A percentile compares a stretch with the other conserved stretches of the same genome.
Conservation (phyloP, 345 rosid genomes). For the Noccaea caerulescens region DNA sequence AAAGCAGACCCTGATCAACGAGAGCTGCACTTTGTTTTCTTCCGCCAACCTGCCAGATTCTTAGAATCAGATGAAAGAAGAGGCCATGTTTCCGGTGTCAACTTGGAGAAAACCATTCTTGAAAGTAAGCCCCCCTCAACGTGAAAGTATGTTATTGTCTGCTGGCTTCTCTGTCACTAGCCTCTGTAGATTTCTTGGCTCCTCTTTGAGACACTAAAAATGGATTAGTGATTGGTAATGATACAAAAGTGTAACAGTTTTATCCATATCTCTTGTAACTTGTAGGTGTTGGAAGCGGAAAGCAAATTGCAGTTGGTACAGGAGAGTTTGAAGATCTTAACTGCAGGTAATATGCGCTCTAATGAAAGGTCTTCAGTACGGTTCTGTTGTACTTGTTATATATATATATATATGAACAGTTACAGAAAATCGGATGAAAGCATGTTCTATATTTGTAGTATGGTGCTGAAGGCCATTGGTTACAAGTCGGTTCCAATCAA, state of each 20-base stretch:
- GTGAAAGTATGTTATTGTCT: background rate
- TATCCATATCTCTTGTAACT: conserved; percentile 34
- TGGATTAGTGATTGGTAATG: background rate
- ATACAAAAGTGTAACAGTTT: background rate
- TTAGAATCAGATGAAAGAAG: conserved; percentile 58
- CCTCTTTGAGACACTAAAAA: conserved; percentile 8
- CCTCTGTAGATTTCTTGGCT: conserved; percentile 2
- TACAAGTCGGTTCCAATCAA: conserved; percentile 77
- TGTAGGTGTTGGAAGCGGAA: conserved; percentile 69
- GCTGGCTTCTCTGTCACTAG: background rate
- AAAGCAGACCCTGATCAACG: conserved; percentile 56
- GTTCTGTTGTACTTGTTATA: background rate
- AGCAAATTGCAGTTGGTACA: conserved; percentile 79
- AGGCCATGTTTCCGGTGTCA: conserved; percentile 73
- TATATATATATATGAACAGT: background rate
- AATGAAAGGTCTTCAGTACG: background rate
- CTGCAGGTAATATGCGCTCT: conserved; percentile 60
- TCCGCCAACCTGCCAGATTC: conserved; percentile 73
- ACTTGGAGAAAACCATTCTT: conserved; percentile 80
- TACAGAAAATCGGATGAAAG: background rate
- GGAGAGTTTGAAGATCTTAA: conserved; percentile 75
- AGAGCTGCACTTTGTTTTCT: conserved; percentile 89
- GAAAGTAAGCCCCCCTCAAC: conserved; percentile 49
- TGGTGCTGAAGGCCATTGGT: conserved; percentile 92
- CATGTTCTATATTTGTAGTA: conserved; percentile 50